Base-by-base conservation (phyloP, 306 rosid species). In the Urtica urens region DNA sequence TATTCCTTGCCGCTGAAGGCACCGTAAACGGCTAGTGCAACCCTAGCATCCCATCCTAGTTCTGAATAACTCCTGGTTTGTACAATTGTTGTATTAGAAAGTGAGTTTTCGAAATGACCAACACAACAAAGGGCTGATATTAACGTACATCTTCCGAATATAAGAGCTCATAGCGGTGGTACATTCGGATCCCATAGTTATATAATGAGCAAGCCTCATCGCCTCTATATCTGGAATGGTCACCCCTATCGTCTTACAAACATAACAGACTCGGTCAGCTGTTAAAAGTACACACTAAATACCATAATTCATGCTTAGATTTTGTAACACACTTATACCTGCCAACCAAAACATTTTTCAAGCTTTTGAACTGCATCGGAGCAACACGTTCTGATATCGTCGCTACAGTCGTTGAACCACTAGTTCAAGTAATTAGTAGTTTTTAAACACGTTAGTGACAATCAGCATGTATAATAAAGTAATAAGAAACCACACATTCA, bases 371-470 rank as follows among this genome's bases (percentile, higher is more conserved):
- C 46, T 42, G 93, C 85, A 55, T 47, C 52, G 38, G 78, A 58
- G 68, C 97, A 83, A 59, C 93, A 81, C 39, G 14, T 30, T 77
- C 57, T 76, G 49, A 88, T 90, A 14, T 84, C 95, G 49, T 83
- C 75, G 25, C 86, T 84, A 70, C 93, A 72, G 73, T 88, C 97
- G 50, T 88, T 63, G 63, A 88, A 88, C 97, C 97, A 88, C 97
- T 88, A 74, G 76, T 79, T 24, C 77, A 54, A 23, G 71, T 61
- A 74, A 71, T 65, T 54, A 46, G 59, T 43, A 9, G 16, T 28
- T 49, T 37, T 25, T 38, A 19, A 12, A 22, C 7, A 38, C 0
- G 3, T 35, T 7, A 10, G 40, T 16, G n/a, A 10, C n/a, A 35
- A 35, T 16, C n/a, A 35, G 2, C n/a, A 3, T 13, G n/a, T 35